Evolutionary conservation across 2,329 filamentous ascomycete genomes (phyloP).

Genomic region (Diaporthe ilicicola): DNA sequence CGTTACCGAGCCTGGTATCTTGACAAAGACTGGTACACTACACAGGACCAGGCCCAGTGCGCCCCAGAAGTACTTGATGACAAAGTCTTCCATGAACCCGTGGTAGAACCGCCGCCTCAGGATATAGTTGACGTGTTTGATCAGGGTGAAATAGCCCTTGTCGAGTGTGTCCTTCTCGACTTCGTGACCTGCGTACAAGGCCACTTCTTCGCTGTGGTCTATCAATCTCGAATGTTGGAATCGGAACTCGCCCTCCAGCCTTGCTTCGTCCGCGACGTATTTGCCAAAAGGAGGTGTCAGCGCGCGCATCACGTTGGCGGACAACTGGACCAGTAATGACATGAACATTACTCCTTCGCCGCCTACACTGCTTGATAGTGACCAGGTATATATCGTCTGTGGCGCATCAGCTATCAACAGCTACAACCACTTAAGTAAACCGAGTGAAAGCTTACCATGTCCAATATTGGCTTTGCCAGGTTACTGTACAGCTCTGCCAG

Average conservation of each 20-base stretch:
- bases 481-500: slow-evolving; percentile 96
- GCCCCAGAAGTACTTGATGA: slow-evolving; percentile 99
- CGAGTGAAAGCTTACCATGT: slow-evolving; percentile 71
- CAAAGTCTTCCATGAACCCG: slow-evolving; percentile 99
- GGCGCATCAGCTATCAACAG: slow-evolving; percentile 37
- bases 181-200: slow-evolving; percentile 89
- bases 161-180: slow-evolving; percentile 96
- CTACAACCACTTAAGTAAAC: rapidly evolving
- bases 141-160: slow-evolving; percentile 98
- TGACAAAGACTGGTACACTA: slow-evolving; percentile 95
- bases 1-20: slow-evolving; percentile 75
- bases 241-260: slow-evolving; percentile 93
- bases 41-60: slow-evolving; percentile 90
- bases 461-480: slow-evolving; percentile 90
- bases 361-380: slow-evolving; percentile 91
- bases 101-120: slow-evolving; percentile 91
- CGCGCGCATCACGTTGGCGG: slow-evolving; percentile 90
- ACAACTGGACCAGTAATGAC: slow-evolving; percentile 91
- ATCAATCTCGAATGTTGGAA: slow-evolving; percentile 95
- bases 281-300: slow-evolving; percentile 96
- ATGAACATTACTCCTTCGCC: slow-evolving; percentile 96
- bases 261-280: slow-evolving; percentile 95
- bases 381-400: slow-evolving; percentile 89
- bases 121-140: slow-evolving; percentile 98
- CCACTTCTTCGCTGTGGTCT: slow-evolving; percentile 95